A percentile compares a stretch with the other conserved stretches of the same genome.
These are phyloP conservation scores for Boeremia lycopersici DNA, from an alignment of 2,329 filamentous ascomycete species.

Conservation along the genomic window DNA sequence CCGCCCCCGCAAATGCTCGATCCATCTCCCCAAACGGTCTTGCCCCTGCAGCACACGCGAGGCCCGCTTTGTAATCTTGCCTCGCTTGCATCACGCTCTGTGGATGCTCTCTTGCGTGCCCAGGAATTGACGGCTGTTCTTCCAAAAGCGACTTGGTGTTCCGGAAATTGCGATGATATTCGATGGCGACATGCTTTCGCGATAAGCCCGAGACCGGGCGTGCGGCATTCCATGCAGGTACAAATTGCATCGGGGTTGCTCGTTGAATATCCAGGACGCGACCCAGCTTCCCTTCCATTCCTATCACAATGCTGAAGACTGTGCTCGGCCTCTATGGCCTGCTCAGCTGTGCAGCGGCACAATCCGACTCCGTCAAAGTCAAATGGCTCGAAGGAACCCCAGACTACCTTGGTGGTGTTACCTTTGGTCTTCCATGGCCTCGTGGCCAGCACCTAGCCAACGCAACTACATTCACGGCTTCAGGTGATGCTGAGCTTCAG, in stretches of 20 bases:
- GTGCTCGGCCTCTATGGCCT: conserved; percentile 24
- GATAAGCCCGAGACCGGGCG: conserved; percentile 10
- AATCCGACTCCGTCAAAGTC: conserved; percentile 32
- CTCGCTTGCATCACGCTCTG: conserved; percentile 19
- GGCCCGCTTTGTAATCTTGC: conserved; percentile 1
- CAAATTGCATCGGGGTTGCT: conserved; percentile 7
- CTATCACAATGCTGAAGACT: conserved; percentile 23
- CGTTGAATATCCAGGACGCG: conserved; percentile 3
- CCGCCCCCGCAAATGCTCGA: conserved; percentile 16
- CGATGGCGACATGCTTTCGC: conserved; percentile 15
- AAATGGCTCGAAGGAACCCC: conserved; percentile 41
- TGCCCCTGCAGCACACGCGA: conserved; percentile 19
- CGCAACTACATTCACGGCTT: conserved; percentile 42
- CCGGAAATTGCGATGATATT: conserved; percentile 18
- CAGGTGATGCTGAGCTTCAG: conserved; percentile 48
- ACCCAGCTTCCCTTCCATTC: conserved; percentile 6
- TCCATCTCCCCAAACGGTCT: not conserved
- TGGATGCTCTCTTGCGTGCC: conserved; percentile 21
- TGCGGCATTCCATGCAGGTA: conserved; percentile 8
- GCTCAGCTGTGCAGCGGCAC: conserved; percentile 21
- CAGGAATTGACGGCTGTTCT: conserved; percentile 14
- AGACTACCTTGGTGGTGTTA: conserved; percentile 40
- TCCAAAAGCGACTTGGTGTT: conserved; percentile 21
- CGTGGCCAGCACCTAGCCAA: conserved; percentile 47
- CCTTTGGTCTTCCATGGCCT: conserved; percentile 50